Evolutionary conservation across 1,284 basidiomycete species (phyloP), one percentile per base, ranked within the genome.

Genomic region (Ustilago curta): DNA sequence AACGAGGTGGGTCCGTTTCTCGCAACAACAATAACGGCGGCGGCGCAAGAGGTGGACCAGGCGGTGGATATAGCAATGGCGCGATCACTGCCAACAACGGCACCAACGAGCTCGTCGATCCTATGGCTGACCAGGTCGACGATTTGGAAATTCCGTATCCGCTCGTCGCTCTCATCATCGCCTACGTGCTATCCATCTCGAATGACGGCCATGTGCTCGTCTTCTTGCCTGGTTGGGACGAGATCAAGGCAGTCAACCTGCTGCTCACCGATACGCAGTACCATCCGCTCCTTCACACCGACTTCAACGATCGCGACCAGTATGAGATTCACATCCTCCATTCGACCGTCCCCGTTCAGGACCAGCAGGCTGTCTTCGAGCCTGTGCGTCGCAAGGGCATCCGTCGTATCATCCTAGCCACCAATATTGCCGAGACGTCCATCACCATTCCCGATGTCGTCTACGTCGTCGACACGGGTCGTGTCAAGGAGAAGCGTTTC

Each of bases 381-480:
- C 80, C 78, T 7, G 73, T 77, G 18, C 75, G 76, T 19, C 66
- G 74, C 59, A 43, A 65, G 23, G 93, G 93, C 19, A 89, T 95
- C 21, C 91, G 95, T 68, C 72, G 81, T 8, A 78, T 98, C 82
- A 96, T 97, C 76, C 88, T 97, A 43, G 90, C 95, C 3, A 98
- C 95, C 49, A 98, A 97, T 85, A 96, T 98, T 66, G 96, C 95
- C 14, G 95, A 98, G 87, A 97, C 78, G 11, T 75, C 71, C 2
- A 89, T 98, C 77, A 98, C 95, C 1, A 97, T 98, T 76, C 95
- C 95, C 1, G 93, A 97, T 81, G 94, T 97, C 29, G 94, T 97
- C 7, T 95, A 94, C 82, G 95, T 98, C 51, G 90, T 97, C 48
- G 95, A 98, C 83, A 90, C 92, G 0, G 95, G 89, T 25, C 91